These are phyloP conservation scores for Globisporangium polare DNA, from an alignment of 352 stramenopile genomes.

Conservation along the genomic window DNA sequence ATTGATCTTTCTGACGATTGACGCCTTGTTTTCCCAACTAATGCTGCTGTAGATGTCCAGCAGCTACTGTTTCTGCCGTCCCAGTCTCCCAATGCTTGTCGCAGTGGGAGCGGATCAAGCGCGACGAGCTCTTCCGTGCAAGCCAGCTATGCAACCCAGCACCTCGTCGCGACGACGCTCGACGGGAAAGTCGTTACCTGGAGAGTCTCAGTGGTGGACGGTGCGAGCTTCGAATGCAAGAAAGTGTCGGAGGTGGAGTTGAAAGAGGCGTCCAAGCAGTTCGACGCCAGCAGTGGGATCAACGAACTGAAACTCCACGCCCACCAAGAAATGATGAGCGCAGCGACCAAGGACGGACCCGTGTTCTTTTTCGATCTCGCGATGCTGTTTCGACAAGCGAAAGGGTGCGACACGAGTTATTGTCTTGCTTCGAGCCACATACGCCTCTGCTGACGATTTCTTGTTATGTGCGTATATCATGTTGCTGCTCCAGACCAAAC, in stretches of 20 bases:
- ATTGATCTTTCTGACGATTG: neutral
- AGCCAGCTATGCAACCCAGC: slow-evolving; percentile 12
- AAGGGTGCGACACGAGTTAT: slow-evolving; percentile 25
- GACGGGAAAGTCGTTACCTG: slow-evolving; percentile 63
- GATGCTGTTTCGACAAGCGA: slow-evolving; percentile 44
- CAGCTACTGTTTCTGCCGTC: slow-evolving; percentile 59
- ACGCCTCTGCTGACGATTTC: neutral
- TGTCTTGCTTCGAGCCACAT: neutral
- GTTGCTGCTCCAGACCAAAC: slow-evolving; percentile 21
- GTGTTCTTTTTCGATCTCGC: slow-evolving; percentile 69
- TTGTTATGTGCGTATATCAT: neutral
- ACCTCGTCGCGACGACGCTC: slow-evolving; percentile 47
- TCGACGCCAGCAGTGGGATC: slow-evolving; percentile 52
- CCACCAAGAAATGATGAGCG: slow-evolving; percentile 54
- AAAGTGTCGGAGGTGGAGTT: slow-evolving; percentile 65
- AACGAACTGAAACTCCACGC: slow-evolving; percentile 61
- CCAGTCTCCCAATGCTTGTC: slow-evolving; percentile 28
- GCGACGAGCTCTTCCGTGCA: slow-evolving; percentile 10
- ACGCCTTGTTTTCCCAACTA: neutral
- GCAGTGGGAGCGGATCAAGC: slow-evolving; percentile 27
- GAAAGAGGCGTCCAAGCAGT: slow-evolving; percentile 49
- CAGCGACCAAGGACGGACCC: slow-evolving; percentile 53
- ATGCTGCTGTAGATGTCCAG: slow-evolving; percentile 44
- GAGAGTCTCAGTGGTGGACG: slow-evolving; percentile 30
- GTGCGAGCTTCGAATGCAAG: slow-evolving; percentile 32